phyloP scores from a whole-genome alignment of 495 filamentous ascomycete genomes.

The Penicillium parvum region DNA sequence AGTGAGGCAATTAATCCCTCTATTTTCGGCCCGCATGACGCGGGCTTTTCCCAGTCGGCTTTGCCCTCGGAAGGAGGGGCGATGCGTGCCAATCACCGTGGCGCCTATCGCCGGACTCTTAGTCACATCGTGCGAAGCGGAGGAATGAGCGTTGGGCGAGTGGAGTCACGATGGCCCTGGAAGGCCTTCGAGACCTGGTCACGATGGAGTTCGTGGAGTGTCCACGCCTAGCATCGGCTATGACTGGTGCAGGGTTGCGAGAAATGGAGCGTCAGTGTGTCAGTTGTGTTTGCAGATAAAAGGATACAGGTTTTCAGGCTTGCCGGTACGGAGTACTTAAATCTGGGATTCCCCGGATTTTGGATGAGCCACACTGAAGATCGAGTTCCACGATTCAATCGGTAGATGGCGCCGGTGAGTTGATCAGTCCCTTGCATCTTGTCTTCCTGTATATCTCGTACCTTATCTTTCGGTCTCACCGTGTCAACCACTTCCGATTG shows the following conservation, averaged over 20 bases:
- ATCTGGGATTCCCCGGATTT: constrained; percentile 22
- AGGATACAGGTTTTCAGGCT: too few species aligned
- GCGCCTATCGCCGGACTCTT: constrained; percentile 21
- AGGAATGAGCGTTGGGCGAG: constrained; percentile 10
- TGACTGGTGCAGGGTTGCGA: constrained; percentile 14
- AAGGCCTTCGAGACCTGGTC: constrained; percentile 22
- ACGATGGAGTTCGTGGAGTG: constrained; percentile 9
- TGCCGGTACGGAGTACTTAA: too few species aligned
- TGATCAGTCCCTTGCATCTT: constrained; percentile 7
- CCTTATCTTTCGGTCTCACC: constrained; percentile 2
- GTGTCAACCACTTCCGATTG: too few species aligned
- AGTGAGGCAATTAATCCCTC: constrained; percentile 26
- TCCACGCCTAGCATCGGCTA: constrained; percentile 21
- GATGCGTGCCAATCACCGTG: constrained; percentile 16
- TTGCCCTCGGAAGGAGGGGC: constrained; percentile 22
- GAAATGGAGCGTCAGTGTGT: neutral
- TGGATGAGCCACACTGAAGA: neutral
- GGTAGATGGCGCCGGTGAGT: constrained; percentile 17
- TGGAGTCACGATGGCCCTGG: constrained; percentile 13
- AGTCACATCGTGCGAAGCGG: constrained; percentile 12
- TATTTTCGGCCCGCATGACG: constrained; percentile 33
- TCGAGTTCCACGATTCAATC: constrained; percentile 2
- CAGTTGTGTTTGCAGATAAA: too few species aligned
- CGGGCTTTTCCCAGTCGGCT: constrained; percentile 26
- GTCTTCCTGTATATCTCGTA: constrained; percentile 1